Evolutionary conservation across 805 yeast species (phyloP).

Genomic region (Lipomyces chichibuensis): DNA sequence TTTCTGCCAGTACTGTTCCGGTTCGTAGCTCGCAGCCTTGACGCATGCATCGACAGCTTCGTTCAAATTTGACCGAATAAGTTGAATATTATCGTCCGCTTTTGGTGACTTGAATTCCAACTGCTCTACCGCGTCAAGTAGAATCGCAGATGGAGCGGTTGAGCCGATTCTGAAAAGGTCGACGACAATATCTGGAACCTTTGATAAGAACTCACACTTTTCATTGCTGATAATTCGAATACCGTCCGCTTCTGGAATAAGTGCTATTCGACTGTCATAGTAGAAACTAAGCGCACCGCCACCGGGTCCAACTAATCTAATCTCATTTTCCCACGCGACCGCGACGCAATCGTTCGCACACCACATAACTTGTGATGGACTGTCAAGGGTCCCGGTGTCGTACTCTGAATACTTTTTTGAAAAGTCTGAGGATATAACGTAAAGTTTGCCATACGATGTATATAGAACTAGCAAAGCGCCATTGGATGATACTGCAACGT

Average conservation of each 20-base stretch:
- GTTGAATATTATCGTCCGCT: conserved; percentile 73
- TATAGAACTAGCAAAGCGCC: conserved; percentile 58
- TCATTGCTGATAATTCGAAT: conserved; percentile 62
- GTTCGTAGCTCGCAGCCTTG: conserved; percentile 74
- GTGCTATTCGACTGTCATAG: conserved; percentile 47
- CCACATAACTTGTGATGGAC: conserved; percentile 65
- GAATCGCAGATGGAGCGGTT: conserved; percentile 75
- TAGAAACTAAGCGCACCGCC: conserved; percentile 45
- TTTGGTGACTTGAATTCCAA: conserved; percentile 71
- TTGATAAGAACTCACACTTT: conserved; percentile 62
- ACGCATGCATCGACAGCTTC: conserved; percentile 74
- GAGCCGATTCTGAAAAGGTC: conserved; percentile 83
- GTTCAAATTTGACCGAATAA: conserved; percentile 54
- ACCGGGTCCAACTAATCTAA: conserved; percentile 72
- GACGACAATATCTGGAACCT: conserved; percentile 60
- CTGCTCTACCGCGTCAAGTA: conserved; percentile 75
- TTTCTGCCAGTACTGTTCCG: conserved; percentile 79
- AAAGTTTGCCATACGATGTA: conserved; percentile 51
- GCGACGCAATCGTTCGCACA: conserved; percentile 84
- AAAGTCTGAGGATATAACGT: conserved; percentile 56
- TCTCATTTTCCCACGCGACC: conserved; percentile 59
- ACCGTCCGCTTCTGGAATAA: conserved; percentile 70
- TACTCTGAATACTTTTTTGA: conserved; percentile 51
- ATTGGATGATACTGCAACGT: conserved; percentile 56
- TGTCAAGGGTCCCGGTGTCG: conserved; percentile 46